Base-by-base conservation (phyloP, 176 grass and related monocot genomes). In the Phoenix dactylifera region DNA sequence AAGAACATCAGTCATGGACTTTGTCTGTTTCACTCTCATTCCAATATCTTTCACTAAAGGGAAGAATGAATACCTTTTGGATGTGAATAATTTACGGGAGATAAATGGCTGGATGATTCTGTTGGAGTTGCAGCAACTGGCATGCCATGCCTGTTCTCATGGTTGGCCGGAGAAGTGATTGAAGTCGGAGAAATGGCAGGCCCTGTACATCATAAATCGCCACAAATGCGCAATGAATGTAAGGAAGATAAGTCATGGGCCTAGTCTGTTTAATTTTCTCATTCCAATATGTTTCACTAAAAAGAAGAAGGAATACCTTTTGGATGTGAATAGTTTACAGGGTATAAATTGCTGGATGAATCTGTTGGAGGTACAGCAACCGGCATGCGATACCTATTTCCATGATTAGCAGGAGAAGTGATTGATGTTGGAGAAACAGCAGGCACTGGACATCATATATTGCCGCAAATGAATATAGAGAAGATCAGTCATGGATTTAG, bases 301-400 rank as follows among this genome's bases (percentile, higher is more conserved):
- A 44, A 9, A 44, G 35, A 44, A 44, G 35, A 44, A 26, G 54
- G 49, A 65, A 49, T 81, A 77, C 69, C 60, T 74, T 71, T 78
- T 63, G 78, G 72, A 66, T 77, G 69, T 0, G 20, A 69, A 70
- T 9, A 35, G 55, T 70, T 49, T 12, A 44, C 35, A 44, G 35
- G 35, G 7, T 7, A 44, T 44, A 44, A 44, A 44, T 65, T 9
- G 22, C 51, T 52, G 18, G 49, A 65, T 26, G 25, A 6, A 65
- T 52, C 49, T 7, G 22, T 50, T 5, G 32, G 60, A 18, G 60
- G 60, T 50, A 39, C 32, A 49, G 60, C 60, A 65, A 52, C 63
- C 9, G 49, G 63, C 10, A 65, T 65, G 20, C 15, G 20, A 24
- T 52, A 20, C 15, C 17, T 44, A 44, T 44, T 26, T 5, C 60